Conservation (phyloP, 495 filamentous ascomycete species). For the Aspergillus conjunctus region DNA sequence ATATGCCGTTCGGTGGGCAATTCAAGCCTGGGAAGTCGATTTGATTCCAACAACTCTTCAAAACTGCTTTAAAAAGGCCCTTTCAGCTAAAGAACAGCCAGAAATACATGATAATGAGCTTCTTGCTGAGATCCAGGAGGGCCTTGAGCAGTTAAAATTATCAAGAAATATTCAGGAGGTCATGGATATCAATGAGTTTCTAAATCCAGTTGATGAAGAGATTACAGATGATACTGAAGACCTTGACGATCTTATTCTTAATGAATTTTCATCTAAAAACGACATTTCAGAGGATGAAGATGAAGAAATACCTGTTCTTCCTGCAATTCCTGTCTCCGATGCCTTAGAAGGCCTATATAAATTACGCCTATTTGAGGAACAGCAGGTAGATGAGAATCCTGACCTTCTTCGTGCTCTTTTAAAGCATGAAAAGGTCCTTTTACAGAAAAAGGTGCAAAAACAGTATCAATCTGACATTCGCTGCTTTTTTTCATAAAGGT, state of each 20-base stretch:
- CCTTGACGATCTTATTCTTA: constrained; percentile 11
- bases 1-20: constrained; percentile 23
- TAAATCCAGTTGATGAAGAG: constrained; percentile 21
- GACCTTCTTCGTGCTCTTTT: constrained; percentile 18
- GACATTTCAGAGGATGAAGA: constrained; percentile 14
- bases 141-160: constrained; percentile 12
- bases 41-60: constrained; percentile 15
- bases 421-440: too few relatives aligned
- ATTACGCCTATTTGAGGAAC: constrained; percentile 21
- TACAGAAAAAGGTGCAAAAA: too few relatives aligned
- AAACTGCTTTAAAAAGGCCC: constrained; percentile 28
- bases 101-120: not conserved
- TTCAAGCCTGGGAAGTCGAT: constrained; percentile 22
- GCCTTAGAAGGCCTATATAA: constrained; percentile 20
- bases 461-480: too few relatives aligned
- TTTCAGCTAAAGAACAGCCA: constrained; percentile 1
- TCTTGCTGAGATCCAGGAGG: constrained; percentile 3
- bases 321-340: constrained; percentile 1
- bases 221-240: constrained; percentile 13
- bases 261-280: constrained; percentile 24
- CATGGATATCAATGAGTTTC: constrained; percentile 19
- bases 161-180: constrained; percentile 2
- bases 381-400: constrained; percentile 18
- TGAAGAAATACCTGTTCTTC: constrained; percentile 10
- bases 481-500: too few relatives aligned